These are phyloP conservation scores for Dentipellis fragilis DNA, from an alignment of 768 basidiomycete genomes.

Conservation along the genomic window DNA sequence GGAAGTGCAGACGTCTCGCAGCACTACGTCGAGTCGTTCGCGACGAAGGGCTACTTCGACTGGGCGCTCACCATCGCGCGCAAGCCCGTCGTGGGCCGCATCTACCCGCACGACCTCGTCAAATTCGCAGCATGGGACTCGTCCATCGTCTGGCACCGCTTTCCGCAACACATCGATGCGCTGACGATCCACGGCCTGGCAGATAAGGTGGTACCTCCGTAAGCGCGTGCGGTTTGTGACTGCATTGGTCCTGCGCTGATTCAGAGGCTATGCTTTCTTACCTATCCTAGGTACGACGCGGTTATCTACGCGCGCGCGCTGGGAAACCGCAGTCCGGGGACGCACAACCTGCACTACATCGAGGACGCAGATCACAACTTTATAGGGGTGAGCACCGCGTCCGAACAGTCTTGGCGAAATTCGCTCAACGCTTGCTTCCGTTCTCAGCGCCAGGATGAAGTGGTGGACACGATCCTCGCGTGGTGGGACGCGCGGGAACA, in stretches of 20 bases:
- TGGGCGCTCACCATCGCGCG: constrained; percentile 62
- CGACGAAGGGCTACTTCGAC: constrained; percentile 47
- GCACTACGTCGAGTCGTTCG: constrained; percentile 40
- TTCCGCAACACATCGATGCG: constrained; percentile 56
- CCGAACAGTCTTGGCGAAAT: neutral
- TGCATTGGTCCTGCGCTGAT: too few relatives aligned
- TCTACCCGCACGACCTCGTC: constrained; percentile 52
- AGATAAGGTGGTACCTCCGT: constrained; percentile 65
- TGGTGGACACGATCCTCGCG: constrained; percentile 55
- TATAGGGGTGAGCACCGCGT: constrained; percentile 33
- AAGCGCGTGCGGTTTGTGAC: constrained; percentile 15
- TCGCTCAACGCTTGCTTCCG: neutral
- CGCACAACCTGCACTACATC: constrained; percentile 58
- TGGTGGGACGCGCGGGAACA: constrained; percentile 48
- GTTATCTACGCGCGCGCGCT: constrained; percentile 58
- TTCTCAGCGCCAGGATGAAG: constrained; percentile 46
- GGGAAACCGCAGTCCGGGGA: constrained; percentile 48
- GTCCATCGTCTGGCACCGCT: constrained; percentile 55
- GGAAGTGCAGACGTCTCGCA: constrained; percentile 6
- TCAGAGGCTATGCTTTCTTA: too few relatives aligned
- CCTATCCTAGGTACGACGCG: constrained; percentile 50
- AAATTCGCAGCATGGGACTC: constrained; percentile 58
- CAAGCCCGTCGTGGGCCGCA: constrained; percentile 37
- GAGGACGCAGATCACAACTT: constrained; percentile 79
- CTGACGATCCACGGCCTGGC: constrained; percentile 68